phyloP scores from a whole-genome alignment of 345 rosid genomes.

The Camelina sativa region DNA sequence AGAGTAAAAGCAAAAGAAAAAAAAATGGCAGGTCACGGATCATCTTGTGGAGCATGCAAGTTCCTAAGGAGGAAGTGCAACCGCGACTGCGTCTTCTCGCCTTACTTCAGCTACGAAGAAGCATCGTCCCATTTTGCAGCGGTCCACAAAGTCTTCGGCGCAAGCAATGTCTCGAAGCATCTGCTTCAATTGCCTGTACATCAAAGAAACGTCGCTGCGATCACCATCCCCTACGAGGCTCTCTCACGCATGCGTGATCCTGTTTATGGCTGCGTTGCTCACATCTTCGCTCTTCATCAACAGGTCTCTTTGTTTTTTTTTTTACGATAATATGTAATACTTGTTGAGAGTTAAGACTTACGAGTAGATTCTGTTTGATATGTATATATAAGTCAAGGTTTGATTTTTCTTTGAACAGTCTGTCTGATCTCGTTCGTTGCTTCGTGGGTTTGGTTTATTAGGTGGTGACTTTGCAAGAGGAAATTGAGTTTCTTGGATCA shows the following conservation, averaged over 20 bases:
- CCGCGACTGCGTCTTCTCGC: constrained; percentile 54
- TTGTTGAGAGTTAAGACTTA: constrained; percentile 7
- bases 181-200: constrained; percentile 54
- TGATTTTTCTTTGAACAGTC: neutral
- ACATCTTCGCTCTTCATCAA: constrained; percentile 63
- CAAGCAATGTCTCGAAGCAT: constrained; percentile 65
- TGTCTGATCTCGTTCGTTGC: constrained; percentile 8
- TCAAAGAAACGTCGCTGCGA: constrained; percentile 58
- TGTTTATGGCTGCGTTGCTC: constrained; percentile 68
- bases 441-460: constrained; percentile 4
- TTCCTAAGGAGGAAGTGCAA: constrained; percentile 63
- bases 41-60: constrained; percentile 75
- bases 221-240: constrained; percentile 64
- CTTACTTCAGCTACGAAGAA: constrained; percentile 64
- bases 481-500: constrained; percentile 35
- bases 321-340: too few relatives aligned
- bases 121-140: constrained; percentile 61
- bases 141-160: constrained; percentile 68
- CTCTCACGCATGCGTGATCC: constrained; percentile 62
- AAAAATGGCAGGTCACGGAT: constrained; percentile 43
- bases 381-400: neutral
- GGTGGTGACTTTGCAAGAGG: constrained; percentile 43
- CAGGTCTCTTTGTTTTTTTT: constrained; percentile 46
- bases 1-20: neutral
- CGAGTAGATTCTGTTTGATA: neutral